Evolutionary conservation across 495 filamentous ascomycete species (phyloP), one percentile per base, ranked within the genome.

Genomic region (Parathielavia appendiculata): DNA sequence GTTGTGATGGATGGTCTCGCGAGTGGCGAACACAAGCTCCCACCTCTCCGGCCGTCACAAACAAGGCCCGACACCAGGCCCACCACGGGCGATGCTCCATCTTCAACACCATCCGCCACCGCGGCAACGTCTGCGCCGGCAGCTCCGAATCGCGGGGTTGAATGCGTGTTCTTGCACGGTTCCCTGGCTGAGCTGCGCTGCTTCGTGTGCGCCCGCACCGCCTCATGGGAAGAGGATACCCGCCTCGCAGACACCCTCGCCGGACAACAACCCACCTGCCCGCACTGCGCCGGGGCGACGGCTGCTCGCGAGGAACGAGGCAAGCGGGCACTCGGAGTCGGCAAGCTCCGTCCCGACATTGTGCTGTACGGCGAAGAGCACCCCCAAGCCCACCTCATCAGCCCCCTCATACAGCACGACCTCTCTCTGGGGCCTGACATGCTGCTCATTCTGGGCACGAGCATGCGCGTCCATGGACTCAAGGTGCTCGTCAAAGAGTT

Each of bases 281-380:
- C 80, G 5, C 76, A 77, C 32, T 89, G 86, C 61, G 75, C 70
- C 1, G 75, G 75, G 4, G 76, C 79, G 23, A 81, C 82, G 34
- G 76, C 78, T 9, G 76, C 77, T 16, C 75, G 86, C 0, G 75
- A 79, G 51, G 80, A 82, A 57, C 76, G 72, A 47, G 86, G 86
- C 23, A 85, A 87, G 64, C 75, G 86, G 16, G 81, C 80, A 0
- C 75, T 85, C 2, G 80, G 81, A 6, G 73, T 89, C 12, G 86
- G 86, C 51, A 78, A 79, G 47, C 70, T 83, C 6, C 71, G 85
- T n/a, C 86, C 86, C 0, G 84, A 88, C 59, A 83, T 89, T 51
- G 86, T 88, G 0, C 69, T 89, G 0, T 89, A 89, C 61, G 84
- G 84, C 6, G 86, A 89, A 58, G 86, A 86, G 40, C 85, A 88